Conservation (phyloP, 1,139 yeast species). For the Blastobotrys serpentis region DNA sequence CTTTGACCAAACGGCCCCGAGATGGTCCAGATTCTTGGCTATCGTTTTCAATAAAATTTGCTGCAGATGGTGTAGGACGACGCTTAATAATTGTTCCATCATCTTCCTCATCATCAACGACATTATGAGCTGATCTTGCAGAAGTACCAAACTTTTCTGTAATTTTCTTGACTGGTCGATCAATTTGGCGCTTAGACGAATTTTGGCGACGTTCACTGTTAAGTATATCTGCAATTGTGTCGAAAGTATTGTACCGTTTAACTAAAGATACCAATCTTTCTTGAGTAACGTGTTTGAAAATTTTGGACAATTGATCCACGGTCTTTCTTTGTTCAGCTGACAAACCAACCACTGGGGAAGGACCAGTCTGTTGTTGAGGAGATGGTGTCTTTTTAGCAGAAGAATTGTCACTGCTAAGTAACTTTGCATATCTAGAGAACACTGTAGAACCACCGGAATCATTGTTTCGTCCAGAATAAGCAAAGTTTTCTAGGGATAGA, state of each 20-base stretch:
- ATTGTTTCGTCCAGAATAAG: constrained; percentile 6
- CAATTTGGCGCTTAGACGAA: constrained; percentile 31
- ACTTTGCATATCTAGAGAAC: constrained; percentile 23
- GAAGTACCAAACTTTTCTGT: constrained; percentile 36
- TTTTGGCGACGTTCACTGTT: constrained; percentile 21
- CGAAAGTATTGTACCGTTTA: constrained; percentile 36
- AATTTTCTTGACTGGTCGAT: constrained; percentile 36
- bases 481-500: constrained; percentile 9
- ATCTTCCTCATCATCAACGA: constrained; percentile 17
- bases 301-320: constrained; percentile 29
- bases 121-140: constrained; percentile 6
- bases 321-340: constrained; percentile 12
- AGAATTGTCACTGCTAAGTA: constrained; percentile 18
- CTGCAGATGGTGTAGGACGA: background rate
- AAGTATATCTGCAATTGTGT: constrained; percentile 40
- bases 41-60: background rate
- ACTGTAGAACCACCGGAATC: constrained; percentile 22
- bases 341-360: constrained; percentile 7
- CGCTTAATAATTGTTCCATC: constrained; percentile 14
- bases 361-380: constrained; percentile 2
- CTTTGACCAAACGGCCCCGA: constrained; percentile 14
- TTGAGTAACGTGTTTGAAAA: constrained; percentile 34
- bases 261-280: constrained; percentile 36
- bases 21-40: constrained; percentile 3
- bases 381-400: background rate